These are phyloP conservation scores for Neopestalotiopsis clavispora DNA, from an alignment of 2,329 filamentous ascomycete genomes.

Conservation along the genomic window DNA sequence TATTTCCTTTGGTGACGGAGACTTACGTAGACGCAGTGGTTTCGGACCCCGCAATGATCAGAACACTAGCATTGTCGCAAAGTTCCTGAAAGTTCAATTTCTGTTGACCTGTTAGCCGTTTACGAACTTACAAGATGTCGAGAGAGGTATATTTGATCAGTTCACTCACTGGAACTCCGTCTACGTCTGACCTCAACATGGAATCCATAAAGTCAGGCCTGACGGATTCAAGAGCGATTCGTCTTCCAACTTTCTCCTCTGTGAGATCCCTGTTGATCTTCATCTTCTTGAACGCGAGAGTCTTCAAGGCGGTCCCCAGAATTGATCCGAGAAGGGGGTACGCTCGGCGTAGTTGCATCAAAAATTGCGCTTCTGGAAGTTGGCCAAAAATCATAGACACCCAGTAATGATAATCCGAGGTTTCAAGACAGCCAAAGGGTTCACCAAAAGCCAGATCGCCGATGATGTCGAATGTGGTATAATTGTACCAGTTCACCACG, in stretches of 20 bases:
- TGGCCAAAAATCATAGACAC: constrained; percentile 21
- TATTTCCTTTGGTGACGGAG: too few relatives aligned
- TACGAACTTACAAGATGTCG: not conserved
- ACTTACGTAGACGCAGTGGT: not conserved
- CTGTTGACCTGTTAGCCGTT: not conserved
- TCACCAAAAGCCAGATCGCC: constrained; percentile 26
- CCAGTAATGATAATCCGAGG: constrained; percentile 22
- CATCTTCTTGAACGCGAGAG: not conserved
- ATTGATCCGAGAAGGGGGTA: not conserved
- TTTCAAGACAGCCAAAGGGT: constrained; percentile 24
- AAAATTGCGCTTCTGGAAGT: not conserved
- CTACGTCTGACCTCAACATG: too few relatives aligned
- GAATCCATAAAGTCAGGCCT: too few relatives aligned
- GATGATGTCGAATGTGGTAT: constrained; percentile 28
- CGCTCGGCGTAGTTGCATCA: not conserved
- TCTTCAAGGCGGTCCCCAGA: not conserved
- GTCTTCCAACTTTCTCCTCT: not conserved
- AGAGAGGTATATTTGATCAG: not conserved
- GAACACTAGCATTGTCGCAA: not conserved
- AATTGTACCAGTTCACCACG: constrained; percentile 25
- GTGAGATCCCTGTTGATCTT: not conserved
- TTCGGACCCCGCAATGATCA: not conserved
- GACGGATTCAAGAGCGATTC: not conserved
- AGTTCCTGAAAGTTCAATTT: not conserved
- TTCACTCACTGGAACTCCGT: too few relatives aligned